phyloP scores from a whole-genome alignment of 1,284 basidiomycete genomes.

The Ganoderma sinense region DNA sequence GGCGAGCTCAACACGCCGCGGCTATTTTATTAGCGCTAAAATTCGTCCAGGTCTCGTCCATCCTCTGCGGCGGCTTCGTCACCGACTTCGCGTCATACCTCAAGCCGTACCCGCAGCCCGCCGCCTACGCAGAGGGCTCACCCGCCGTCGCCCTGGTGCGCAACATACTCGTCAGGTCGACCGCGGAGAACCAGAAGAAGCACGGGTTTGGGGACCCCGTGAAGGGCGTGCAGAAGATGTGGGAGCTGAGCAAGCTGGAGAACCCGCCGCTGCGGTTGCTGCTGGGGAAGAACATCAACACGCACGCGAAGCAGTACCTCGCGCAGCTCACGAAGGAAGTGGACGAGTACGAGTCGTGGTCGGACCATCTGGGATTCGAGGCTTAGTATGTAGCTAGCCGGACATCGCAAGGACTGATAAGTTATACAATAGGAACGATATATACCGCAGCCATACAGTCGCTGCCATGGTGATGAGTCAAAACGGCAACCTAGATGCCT shows the following conservation, averaged over 20 bases:
- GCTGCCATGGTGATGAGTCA: no score
- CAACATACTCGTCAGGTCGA: not conserved
- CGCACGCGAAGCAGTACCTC: slow-evolving; percentile 24
- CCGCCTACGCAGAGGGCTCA: slow-evolving; percentile 22
- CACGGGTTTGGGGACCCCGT: slow-evolving; percentile 4
- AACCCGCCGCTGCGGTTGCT: slow-evolving; percentile 37
- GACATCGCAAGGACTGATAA: not conserved
- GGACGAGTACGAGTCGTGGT: slow-evolving; percentile 37
- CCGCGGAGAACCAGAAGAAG: not conserved
- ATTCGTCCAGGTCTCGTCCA: slow-evolving; percentile 16
- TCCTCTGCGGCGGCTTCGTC: slow-evolving; percentile 26
- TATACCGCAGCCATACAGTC: not conserved
- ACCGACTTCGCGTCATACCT: slow-evolving; percentile 13
- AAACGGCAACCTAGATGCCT: no score
- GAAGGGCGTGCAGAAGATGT: slow-evolving; percentile 10
- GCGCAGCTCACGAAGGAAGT: slow-evolving; percentile 24
- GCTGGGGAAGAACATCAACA: slow-evolving; percentile 30
- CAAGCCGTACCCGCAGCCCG: slow-evolving; percentile 13
- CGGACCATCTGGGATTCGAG: slow-evolving; percentile 27
- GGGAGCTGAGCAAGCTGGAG: slow-evolving; percentile 13
- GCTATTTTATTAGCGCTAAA: not conserved
- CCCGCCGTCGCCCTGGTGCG: slow-evolving; percentile 1
- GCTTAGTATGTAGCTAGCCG: not conserved
- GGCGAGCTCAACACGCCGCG: slow-evolving; percentile 21
- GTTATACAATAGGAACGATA: not conserved